Base-by-base conservation (phyloP, 805 yeast species). In the Yarrowia osloensis region DNA sequence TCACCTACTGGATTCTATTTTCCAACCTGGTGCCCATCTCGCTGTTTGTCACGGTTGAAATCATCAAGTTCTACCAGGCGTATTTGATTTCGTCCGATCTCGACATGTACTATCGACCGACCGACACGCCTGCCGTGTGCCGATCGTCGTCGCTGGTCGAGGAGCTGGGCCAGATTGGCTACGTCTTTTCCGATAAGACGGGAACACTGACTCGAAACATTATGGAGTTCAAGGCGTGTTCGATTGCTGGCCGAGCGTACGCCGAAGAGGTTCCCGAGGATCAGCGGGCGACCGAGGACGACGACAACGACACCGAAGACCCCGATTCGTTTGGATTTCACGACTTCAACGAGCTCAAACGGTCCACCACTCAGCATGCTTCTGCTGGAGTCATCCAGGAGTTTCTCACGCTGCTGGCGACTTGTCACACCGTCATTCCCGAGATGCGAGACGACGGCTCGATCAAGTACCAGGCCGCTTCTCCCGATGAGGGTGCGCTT, bases 401-500 rank as follows among this genome's bases (percentile, higher is more conserved):
- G 73, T 93, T 96, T 71, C 82, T 95, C 70, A 88, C 93, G 0
- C 80, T 93, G 59, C 80, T 95, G 68, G 91, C 98, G 44, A 87
- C 97, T 0, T 95, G 99, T 76, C 99, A 95, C 74, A 96, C 99
- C 0, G 99, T 95, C 46, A 95, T 95, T 69, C 99, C 99, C 0
- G 99, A 95, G 76, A 80, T 84, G 21, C 83, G 82, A 69, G 75
- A 74, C 19, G 73, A 73, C 39, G 79, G 77, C 6, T 67, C 67
- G 35, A 87, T 95, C 70, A 93, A 91, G 76, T 95, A 96, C 76
- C 99, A 95, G 78, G 99, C 99, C 0, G 97, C 99, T 0, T 93
- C 98, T 0, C 99, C 99, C 0, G 99, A 95, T 79, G 99, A 96
- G 80, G 99, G 99, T 63, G 99, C 99, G 0, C 81, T 95, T 69